phyloP scores from a whole-genome alignment of 2,329 filamentous ascomycete genomes.

The Aureobasidium sp. region DNA sequence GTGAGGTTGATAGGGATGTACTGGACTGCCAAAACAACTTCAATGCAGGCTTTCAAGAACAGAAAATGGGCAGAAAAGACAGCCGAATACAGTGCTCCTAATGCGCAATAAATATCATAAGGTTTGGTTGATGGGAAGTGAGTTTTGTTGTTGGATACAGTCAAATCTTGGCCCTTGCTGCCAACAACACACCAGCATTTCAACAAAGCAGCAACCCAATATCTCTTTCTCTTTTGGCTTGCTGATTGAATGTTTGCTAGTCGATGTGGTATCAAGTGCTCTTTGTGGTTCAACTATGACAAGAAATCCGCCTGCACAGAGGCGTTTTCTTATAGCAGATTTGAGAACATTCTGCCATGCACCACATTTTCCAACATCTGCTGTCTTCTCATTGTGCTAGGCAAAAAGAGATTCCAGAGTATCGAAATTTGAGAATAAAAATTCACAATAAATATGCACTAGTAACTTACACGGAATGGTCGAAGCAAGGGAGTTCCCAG shows the following conservation, averaged over 20 bases:
- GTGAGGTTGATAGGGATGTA: not conserved
- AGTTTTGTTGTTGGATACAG: too few relatives aligned
- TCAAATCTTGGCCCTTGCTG: not conserved
- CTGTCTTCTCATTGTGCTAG: too few relatives aligned
- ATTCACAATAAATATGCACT: not conserved
- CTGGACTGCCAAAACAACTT: not conserved
- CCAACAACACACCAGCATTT: not conserved
- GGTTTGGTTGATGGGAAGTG: not conserved
- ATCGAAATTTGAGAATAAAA: not conserved
- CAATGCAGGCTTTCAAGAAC: not conserved
- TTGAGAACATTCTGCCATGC: too few relatives aligned
- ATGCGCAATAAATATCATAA: not conserved
- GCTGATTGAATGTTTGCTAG: not conserved
- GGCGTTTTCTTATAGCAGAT: too few relatives aligned
- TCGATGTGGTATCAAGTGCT: too few relatives aligned
- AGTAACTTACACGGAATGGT: not conserved
- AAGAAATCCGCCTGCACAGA: too few relatives aligned
- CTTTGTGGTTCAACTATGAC: too few relatives aligned
- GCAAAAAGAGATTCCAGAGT: too few relatives aligned
- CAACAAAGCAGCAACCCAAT: not conserved
- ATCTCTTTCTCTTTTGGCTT: not conserved
- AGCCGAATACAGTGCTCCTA: fast-evolving
- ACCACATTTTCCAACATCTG: too few relatives aligned
- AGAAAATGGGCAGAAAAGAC: too few relatives aligned
- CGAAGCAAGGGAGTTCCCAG: not conserved